Evolutionary conservation across 2,329 filamentous ascomycete species (phyloP).

Genomic region (Fusarium chlamydosporum): DNA sequence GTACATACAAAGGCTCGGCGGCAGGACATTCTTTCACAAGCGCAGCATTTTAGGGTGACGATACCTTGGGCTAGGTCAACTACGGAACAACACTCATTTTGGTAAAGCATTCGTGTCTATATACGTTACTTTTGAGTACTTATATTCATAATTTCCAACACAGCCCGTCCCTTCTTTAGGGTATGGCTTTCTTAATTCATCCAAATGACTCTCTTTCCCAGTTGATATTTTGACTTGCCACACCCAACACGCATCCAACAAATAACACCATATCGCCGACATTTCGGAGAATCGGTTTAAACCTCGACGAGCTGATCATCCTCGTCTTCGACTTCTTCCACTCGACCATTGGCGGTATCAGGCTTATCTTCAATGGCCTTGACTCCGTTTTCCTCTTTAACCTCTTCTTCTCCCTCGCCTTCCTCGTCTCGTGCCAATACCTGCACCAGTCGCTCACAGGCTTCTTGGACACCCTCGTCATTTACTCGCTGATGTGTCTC

Average conservation of each 20-base stretch:
- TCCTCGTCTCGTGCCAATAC: slow-evolving; percentile 86
- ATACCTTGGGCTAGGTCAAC: slow-evolving; percentile 17
- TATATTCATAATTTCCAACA: slow-evolving; percentile 25
- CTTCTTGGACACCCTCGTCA: slow-evolving; percentile 84
- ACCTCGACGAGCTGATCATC: slow-evolving; percentile 70
- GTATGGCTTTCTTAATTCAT: not conserved
- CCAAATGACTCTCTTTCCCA: not conserved
- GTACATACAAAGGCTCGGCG: slow-evolving; percentile 6
- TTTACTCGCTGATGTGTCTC: slow-evolving; percentile 86
- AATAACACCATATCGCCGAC: not conserved
- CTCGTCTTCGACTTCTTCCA: slow-evolving; percentile 64
- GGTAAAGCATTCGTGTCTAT: slow-evolving; percentile 31
- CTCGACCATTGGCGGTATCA: slow-evolving; percentile 58
- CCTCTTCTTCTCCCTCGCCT: slow-evolving; percentile 57
- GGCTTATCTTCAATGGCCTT: slow-evolving; percentile 54
- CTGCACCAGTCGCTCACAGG: slow-evolving; percentile 90
- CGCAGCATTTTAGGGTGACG: slow-evolving; percentile 22
- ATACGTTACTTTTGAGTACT: slow-evolving; percentile 34
- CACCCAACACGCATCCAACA: not conserved
- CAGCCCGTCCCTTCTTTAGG: not conserved
- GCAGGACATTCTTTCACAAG: slow-evolving; percentile 41
- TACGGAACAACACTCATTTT: slow-evolving; percentile 35
- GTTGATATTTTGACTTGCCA: not conserved
- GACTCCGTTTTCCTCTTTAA: slow-evolving; percentile 53
- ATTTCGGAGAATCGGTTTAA: slow-evolving; percentile 47